phyloP scores from a whole-genome alignment of 2,329 filamentous ascomycete genomes.

The Alternaria sp. region DNA sequence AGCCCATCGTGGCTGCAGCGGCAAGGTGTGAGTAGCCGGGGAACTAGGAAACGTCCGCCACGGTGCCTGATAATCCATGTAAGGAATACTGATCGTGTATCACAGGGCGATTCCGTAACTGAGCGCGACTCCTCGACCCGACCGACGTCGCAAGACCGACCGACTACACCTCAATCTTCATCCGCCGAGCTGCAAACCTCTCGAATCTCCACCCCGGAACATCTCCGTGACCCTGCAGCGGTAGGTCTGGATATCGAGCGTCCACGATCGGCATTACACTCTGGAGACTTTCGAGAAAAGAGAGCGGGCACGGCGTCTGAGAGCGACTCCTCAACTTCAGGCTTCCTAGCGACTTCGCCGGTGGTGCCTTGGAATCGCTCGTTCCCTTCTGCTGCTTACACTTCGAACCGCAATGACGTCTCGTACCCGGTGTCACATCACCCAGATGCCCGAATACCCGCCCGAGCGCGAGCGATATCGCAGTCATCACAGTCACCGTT shows the following conservation, averaged over 20 bases:
- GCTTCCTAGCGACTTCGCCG: slow-evolving; percentile 56
- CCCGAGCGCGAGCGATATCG: slow-evolving; percentile 51
- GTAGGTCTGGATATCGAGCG: slow-evolving; percentile 70
- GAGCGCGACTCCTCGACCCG: slow-evolving; percentile 20
- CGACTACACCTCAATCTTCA: slow-evolving; percentile 44
- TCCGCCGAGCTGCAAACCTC: slow-evolving; percentile 46
- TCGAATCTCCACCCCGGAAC: slow-evolving; percentile 35
- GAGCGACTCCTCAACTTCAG: slow-evolving; percentile 14
- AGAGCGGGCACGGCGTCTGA: slow-evolving; percentile 36
- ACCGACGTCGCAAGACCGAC: slow-evolving; percentile 33
- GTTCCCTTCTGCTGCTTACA: slow-evolving; percentile 50
- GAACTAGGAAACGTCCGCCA: neutral
- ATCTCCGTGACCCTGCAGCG: slow-evolving; percentile 33
- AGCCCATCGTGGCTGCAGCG: slow-evolving; percentile 72
- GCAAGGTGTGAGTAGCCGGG: slow-evolving; percentile 57
- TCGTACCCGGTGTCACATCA: slow-evolving; percentile 21
- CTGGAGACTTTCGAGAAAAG: slow-evolving; percentile 66
- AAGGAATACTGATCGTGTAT: slow-evolving; percentile 20
- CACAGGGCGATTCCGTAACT: slow-evolving; percentile 22
- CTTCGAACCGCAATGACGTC: slow-evolving; percentile 19
- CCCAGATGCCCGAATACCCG: slow-evolving; percentile 43
- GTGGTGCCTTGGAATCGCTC: slow-evolving; percentile 63
- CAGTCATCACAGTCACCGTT: slow-evolving; percentile 73
- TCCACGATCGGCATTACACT: slow-evolving; percentile 75
- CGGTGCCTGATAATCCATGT: neutral